These are phyloP conservation scores for Dendrocalamus sinicus DNA, from an alignment of 176 grass and related monocot species.

Conservation along the genomic window DNA sequence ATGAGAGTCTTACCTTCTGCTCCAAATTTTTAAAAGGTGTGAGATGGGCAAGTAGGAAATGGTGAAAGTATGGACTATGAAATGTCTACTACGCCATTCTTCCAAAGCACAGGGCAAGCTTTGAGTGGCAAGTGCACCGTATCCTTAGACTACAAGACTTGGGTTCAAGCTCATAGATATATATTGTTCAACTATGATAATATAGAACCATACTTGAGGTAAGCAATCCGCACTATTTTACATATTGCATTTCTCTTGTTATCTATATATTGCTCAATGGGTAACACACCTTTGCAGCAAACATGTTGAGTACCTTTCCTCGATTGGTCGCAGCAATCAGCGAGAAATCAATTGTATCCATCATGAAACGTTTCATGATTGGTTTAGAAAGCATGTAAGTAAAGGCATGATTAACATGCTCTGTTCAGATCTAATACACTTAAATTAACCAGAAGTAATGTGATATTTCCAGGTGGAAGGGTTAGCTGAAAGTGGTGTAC, in stretches of 20 bases:
- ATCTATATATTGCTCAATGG: background rate
- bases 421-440: no score
- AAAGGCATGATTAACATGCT: background rate
- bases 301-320: background rate
- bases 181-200: background rate
- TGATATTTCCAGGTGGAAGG: background rate
- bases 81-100: background rate
- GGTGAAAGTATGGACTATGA: background rate
- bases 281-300: background rate
- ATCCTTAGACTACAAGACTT: background rate
- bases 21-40: background rate
- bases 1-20: background rate
- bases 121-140: background rate
- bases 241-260: background rate
- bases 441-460: no score
- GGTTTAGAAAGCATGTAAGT: conserved; percentile 33
- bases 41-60: background rate
- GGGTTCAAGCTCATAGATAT: conserved; percentile 23
- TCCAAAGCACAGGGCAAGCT: background rate
- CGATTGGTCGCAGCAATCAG: background rate
- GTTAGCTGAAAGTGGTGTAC: background rate
- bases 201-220: conserved; percentile 11
- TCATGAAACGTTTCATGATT: conserved; percentile 28
- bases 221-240: background rate
- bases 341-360: background rate